phyloP scores from a whole-genome alignment of 106 monocot genomes.

The Dactylorhiza incarnata region DNA sequence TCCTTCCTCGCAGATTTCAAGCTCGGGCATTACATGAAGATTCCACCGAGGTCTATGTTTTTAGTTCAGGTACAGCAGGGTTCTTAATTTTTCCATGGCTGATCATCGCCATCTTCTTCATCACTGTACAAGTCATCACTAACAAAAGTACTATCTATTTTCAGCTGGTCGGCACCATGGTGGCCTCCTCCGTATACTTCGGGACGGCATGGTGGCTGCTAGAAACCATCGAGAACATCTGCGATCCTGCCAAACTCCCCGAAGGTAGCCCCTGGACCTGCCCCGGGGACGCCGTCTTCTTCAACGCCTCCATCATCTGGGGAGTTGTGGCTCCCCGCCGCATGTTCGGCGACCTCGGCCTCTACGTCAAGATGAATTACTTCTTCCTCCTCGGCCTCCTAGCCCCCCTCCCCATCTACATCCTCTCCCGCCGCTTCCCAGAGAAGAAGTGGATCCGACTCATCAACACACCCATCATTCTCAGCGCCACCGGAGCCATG shows the following conservation, averaged over 20 bases:
- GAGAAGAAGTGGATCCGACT: conserved; percentile 31
- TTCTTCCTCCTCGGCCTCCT: conserved; percentile 27
- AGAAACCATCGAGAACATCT: conserved; percentile 11
- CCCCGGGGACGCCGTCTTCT: conserved; percentile 11
- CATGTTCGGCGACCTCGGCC: conserved; percentile 16
- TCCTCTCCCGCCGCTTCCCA: conserved; percentile 7
- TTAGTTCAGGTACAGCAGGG: conserved; percentile 16
- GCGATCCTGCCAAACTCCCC: conserved; percentile 7
- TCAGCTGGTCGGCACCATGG: conserved; percentile 16
- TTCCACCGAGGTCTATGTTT: conserved; percentile 28
- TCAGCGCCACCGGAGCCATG: conserved; percentile 9
- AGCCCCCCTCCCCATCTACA: conserved; percentile 16
- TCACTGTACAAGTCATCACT: background rate
- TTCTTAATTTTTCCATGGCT: background rate
- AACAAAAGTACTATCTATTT: background rate
- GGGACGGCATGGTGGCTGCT: conserved; percentile 26
- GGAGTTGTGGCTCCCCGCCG: conserved; percentile 16
- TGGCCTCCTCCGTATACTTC: conserved; percentile 12
- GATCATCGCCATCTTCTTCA: background rate
- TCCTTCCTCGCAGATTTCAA: conserved; percentile 13
- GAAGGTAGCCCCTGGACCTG: conserved; percentile 39
- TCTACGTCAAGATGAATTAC: conserved; percentile 15
- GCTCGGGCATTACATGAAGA: conserved; percentile 28
- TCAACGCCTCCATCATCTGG: conserved; percentile 17
- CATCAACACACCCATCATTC: conserved; percentile 31